Conservation (phyloP, 73 alveolate species). For the Tetrahymena thermophila region DNA sequence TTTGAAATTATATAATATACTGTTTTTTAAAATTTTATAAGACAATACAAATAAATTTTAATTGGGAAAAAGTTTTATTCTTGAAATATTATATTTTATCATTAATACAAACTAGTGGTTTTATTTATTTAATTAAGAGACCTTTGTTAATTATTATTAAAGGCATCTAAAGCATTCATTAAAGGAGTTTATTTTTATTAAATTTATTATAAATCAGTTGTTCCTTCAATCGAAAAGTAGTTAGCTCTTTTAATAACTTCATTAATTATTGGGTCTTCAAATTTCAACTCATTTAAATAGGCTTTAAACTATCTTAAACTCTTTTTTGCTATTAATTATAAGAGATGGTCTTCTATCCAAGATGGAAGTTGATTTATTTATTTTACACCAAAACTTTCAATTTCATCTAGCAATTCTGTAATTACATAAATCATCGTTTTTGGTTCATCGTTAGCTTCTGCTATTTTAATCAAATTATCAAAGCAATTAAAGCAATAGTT, state of each 20-base stretch:
- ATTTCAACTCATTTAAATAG: not conserved
- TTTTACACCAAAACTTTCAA: not conserved
- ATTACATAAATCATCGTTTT: not conserved
- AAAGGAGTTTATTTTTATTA: not conserved
- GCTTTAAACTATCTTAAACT: not conserved
- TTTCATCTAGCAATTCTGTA: not conserved
- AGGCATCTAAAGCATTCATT: not conserved
- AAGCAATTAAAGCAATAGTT: not conserved
- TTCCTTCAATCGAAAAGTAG: not conserved
- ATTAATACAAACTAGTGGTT: not conserved
- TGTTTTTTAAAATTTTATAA: not conserved
- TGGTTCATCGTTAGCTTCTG: not conserved
- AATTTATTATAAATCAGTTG: not conserved
- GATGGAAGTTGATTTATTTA: not conserved
- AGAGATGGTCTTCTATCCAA: not conserved
- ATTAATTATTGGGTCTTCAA: not conserved
- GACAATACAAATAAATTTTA: not conserved
- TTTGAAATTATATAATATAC: no score
- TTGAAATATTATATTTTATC: not conserved
- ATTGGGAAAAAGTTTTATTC: not conserved
- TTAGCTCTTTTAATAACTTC: not conserved
- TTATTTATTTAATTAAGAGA: not conserved
- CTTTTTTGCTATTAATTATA: not conserved
- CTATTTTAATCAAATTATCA: not conserved
- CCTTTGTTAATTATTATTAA: not conserved